Evolutionary conservation across 495 filamentous ascomycete genomes (phyloP), one percentile per base, ranked within the genome.

Genomic region (Annulohypoxylon nitens): DNA sequence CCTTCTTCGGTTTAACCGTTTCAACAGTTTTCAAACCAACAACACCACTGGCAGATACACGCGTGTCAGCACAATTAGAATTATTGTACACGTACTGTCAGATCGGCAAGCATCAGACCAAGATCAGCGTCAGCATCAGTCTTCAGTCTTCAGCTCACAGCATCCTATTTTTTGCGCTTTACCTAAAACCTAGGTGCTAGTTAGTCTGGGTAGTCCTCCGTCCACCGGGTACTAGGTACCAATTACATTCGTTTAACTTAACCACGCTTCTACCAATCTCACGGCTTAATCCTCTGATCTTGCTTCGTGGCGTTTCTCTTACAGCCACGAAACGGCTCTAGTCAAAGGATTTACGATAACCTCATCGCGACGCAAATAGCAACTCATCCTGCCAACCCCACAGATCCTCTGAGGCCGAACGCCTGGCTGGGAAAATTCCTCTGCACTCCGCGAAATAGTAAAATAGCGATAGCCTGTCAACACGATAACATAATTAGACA

Each of bases 161-260:
- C 47, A 62, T 57, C 48, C 34, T 47, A 54, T 70, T 47, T 57
- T 57, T 70, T 47, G 43, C 43, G 8, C 43, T 47, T 47, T 47
- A 47, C 43, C 43, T 30, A 30, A 30, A 30, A 30, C 30, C 30
- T 30, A 30, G 30, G 30, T 30, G 3, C 30, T 43, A 50, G 48
- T 7, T 51, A 64, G 47, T 60, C 37, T 54, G 55, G 63, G 71
- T 57, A 6, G 53, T 20, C 39, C 26, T 43, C 20, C 18, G 36
- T 60, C 64, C 61, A 57, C 50, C 64, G 71, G 86, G 86, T 86
- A 87, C 84, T 89, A 79, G 43, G 80, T 90, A 82, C 88, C 86
- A 74, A 81, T 88, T 89, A 78, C 89, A 79, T 80, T 90, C 88
- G 85, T 90, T 90, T 80, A 55, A 48, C n/a, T 90, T 80, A 53